Evolutionary conservation across 2,329 filamentous ascomycete genomes (phyloP).

Genomic region (Albophoma yamanashiensis): DNA sequence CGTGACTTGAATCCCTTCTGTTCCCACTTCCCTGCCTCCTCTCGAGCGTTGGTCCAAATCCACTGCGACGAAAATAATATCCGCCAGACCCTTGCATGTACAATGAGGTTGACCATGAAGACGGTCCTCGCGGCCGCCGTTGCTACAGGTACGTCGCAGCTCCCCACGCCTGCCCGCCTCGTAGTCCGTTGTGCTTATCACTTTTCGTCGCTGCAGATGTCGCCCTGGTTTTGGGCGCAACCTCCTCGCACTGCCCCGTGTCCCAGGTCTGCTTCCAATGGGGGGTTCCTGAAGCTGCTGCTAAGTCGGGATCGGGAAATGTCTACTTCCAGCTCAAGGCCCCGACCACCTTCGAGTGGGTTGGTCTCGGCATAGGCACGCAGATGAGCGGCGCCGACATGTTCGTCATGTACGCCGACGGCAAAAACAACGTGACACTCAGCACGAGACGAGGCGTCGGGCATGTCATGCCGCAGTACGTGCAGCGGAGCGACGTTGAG

Average conservation of each 20-base stretch:
- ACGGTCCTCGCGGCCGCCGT: slow-evolving; percentile 2
- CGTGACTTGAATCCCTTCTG: background rate
- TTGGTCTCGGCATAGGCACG: slow-evolving; percentile 45
- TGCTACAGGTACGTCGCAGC: slow-evolving; percentile 8
- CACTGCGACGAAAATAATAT: background rate
- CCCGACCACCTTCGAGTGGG: slow-evolving; percentile 42
- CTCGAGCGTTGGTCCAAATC: background rate
- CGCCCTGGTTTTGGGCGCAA: slow-evolving; percentile 11
- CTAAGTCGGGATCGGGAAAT: slow-evolving; percentile 37
- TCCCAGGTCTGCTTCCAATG: slow-evolving; percentile 42
- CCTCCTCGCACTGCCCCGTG: slow-evolving; percentile 29
- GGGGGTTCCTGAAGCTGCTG: slow-evolving; percentile 40
- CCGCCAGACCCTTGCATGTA: background rate
- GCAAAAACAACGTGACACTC: slow-evolving; percentile 48
- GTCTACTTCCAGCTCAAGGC: slow-evolving; percentile 52
- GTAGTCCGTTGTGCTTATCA: background rate
- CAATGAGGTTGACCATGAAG: background rate
- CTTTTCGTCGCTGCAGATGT: slow-evolving; percentile 7
- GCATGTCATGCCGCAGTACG: slow-evolving; percentile 37
- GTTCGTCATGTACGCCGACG: slow-evolving; percentile 51
- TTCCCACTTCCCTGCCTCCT: background rate
- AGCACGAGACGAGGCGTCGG: slow-evolving; percentile 41
- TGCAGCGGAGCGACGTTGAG: slow-evolving; percentile 30
- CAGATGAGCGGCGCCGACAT: slow-evolving; percentile 48
- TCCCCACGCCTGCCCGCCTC: background rate